phyloP scores from a whole-genome alignment of 345 rosid genomes.

The Sapria himalayana region DNA sequence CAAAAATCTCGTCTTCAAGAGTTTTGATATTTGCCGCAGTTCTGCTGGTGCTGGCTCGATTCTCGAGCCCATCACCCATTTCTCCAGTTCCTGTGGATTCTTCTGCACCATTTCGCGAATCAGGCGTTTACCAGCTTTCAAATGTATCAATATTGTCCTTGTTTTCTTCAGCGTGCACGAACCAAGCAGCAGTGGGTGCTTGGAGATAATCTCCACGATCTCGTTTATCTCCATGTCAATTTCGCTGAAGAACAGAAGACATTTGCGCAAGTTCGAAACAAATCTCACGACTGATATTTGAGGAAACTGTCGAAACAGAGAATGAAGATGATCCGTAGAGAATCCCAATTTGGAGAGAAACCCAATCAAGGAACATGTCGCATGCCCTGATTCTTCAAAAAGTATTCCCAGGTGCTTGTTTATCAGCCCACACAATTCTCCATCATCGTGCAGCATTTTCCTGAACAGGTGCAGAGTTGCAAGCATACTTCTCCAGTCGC shows the following conservation, averaged over 20 bases:
- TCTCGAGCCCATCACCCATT: conserved; percentile 20
- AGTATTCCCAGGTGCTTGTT: conserved; percentile 31
- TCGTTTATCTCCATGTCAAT: conserved; percentile 35
- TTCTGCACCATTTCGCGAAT: conserved; percentile 28
- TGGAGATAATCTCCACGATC: conserved; percentile 24
- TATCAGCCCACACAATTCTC: conserved; percentile 30
- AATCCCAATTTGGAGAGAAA: conserved; percentile 39
- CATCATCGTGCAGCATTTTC: conserved; percentile 11
- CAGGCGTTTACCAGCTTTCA: conserved; percentile 37
- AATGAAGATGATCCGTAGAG: conserved; percentile 18
- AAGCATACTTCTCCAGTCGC: conserved; percentile 37
- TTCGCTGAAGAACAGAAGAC: conserved; percentile 26
- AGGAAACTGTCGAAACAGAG: conserved; percentile 34
- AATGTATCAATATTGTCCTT: conserved; percentile 15
- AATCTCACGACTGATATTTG: conserved; percentile 21
- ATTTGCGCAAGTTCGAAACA: conserved; percentile 28
- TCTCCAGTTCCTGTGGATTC: conserved; percentile 36
- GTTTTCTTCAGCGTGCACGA: conserved; percentile 33
- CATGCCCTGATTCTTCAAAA: conserved; percentile 31
- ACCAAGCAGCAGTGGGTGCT: conserved; percentile 30
- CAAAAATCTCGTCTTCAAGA: conserved; percentile 36
- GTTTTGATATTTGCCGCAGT: conserved; percentile 12
- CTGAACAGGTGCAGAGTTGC: conserved; percentile 23
- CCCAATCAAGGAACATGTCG: conserved; percentile 20
- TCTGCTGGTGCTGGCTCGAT: conserved; percentile 18